Base-by-base conservation (phyloP, 1,139 yeast genomes). In the Zhuliangozyma parablackwelliae region DNA sequence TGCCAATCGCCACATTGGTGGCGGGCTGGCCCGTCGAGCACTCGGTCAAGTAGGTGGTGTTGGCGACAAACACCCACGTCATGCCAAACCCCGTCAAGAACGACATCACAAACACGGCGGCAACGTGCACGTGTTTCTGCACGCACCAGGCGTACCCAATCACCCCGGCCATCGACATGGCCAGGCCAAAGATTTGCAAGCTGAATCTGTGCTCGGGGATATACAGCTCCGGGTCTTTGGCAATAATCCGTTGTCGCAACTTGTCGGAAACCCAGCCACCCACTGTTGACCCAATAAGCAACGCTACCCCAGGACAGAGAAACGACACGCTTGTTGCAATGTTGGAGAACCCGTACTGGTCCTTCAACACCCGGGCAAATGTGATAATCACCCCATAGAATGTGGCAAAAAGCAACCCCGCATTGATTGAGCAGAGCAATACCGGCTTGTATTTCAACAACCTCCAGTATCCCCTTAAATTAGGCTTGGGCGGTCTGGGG, bases 11-110 rank as follows among this genome's bases (percentile, higher is more conserved):
- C 10, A 78, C 79, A 41, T 72, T 64, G 0, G 80, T 66, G 1
- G 82, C 78, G 1, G 81, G 77, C 42, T 72, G 74, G 1, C 68
- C 71, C 2, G 71, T 61, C 8, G 76, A 57, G 36, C 78, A 63
- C 44, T 78, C 83, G 1, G 82, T 71, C 36, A 77, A 53, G 48
- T 76, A 78, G 0, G 83, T 74, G 37, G 80, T 76, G 10, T 72
- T 72, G 2, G 77, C 69, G n/a, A 75, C 74, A 46, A 76, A 74
- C 16, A 76, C 75, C 77, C 80, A 77, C 0, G 82, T 71, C 68
- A 76, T 66, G 5, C 82, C 82, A 50, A 75, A 72, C 0, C 80
- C 80, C 31, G 63, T 59, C 7, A 76, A 48, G 42, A 72, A 74
- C 0, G 72, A 54, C 41, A 72, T 71, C 1, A 71, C 57, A 43